A percentile compares a stretch with the other conserved stretches of the same genome.
Evolutionary conservation across 352 stramenopile species (phyloP).

Genomic region (Phytophthora ramorum): DNA sequence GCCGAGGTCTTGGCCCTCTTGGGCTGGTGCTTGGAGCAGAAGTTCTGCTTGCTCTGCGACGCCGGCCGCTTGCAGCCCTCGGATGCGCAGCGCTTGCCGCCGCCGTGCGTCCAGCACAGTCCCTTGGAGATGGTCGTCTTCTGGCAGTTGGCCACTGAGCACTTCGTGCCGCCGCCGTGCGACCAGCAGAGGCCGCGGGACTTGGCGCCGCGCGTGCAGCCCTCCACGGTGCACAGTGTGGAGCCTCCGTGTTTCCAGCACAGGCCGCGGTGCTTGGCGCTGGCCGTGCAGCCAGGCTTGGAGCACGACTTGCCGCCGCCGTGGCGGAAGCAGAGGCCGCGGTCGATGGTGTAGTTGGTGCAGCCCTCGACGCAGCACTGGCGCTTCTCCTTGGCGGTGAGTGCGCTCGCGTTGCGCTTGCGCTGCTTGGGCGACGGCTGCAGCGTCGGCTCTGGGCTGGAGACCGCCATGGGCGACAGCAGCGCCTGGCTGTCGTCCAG

Average conservation of each 20-base stretch:
- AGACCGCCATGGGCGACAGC: not conserved
- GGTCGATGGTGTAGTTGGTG: slow-evolving; percentile 61
- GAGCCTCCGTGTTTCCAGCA: slow-evolving; percentile 41
- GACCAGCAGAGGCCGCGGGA: slow-evolving; percentile 80
- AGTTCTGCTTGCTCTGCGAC: slow-evolving; percentile 47
- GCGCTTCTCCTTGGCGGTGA: slow-evolving; percentile 21
- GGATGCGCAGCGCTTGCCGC: slow-evolving; percentile 44
- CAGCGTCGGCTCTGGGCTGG: not conserved
- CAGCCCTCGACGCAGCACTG: slow-evolving; percentile 57
- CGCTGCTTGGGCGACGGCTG: slow-evolving; percentile 11
- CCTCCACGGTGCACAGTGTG: slow-evolving; percentile 21
- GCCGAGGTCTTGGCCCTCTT: slow-evolving; percentile 4
- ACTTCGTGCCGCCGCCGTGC: slow-evolving; percentile 65
- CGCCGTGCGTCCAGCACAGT: slow-evolving; percentile 54
- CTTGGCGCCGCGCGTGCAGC: slow-evolving; percentile 51
- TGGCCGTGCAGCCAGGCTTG: slow-evolving; percentile 47
- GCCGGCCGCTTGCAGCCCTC: slow-evolving; percentile 51
- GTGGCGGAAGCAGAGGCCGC: slow-evolving; percentile 52
- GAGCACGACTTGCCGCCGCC: slow-evolving; percentile 58
- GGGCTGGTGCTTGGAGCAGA: slow-evolving; percentile 26
- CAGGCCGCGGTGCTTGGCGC: slow-evolving; percentile 58
- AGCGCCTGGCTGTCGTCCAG: slow-evolving; percentile 29
- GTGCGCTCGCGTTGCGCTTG: slow-evolving; percentile 13
- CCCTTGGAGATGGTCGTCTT: slow-evolving; percentile 12
- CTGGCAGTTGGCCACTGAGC: slow-evolving; percentile 16